phyloP scores from a whole-genome alignment of 2,329 filamentous ascomycete species.

The Tolypocladium guangdongense region DNA sequence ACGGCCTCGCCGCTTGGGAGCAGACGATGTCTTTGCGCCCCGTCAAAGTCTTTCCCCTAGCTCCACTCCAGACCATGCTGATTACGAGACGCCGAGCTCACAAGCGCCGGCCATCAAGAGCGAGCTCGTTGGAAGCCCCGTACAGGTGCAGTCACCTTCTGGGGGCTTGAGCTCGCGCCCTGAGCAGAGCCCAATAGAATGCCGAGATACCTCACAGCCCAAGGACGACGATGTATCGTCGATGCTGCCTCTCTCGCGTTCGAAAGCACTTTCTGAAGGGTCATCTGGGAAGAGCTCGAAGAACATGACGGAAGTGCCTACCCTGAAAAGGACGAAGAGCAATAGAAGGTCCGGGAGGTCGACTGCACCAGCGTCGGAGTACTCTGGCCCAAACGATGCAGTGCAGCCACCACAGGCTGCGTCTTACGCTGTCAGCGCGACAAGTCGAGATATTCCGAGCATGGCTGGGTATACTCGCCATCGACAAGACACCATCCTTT shows the following conservation, averaged over 20 bases:
- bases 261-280: background rate
- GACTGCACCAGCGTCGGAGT: too few relatives aligned
- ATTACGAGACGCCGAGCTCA: background rate
- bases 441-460: constrained; percentile 4
- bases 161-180: too few relatives aligned
- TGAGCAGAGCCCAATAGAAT: background rate
- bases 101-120: background rate
- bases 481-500: constrained; percentile 6
- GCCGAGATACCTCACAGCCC: background rate
- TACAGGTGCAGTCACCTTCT: background rate
- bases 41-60: background rate
- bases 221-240: background rate
- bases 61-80: background rate
- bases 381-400: background rate
- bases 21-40: constrained; percentile 1
- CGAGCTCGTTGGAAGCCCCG: background rate
- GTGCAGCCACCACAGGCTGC: background rate
- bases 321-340: background rate
- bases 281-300: background rate
- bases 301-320: background rate
- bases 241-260: background rate
- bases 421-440: background rate
- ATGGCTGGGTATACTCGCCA: constrained; percentile 5
- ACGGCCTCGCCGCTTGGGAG: background rate
- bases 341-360: background rate